Base-by-base conservation (phyloP, 169 alveolate species). In the Babesia bigemina region DNA sequence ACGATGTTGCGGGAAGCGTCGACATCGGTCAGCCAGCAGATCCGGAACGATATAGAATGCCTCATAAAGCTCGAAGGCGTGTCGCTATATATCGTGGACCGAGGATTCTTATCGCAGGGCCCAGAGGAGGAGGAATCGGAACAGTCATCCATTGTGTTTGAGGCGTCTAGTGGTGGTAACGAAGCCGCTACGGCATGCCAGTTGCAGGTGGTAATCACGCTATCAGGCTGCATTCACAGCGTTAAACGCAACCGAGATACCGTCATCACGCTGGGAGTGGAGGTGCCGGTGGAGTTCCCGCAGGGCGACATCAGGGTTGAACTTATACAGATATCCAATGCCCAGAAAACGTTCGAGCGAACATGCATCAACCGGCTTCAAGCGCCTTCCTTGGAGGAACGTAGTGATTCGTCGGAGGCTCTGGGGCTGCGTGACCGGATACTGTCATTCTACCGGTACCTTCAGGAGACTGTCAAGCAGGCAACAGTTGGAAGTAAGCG, bases 171-270 rank as follows among this genome's bases (percentile, higher is more conserved):
- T 11, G 26, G 8, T 4, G 61, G 49, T 0, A 59, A 57, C n/a
- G 3, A 21, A 10, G 3, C n/a, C 1, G 21, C 44, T 14, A 26
- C 11, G 52, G 55, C 33, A 56, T 60, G 75, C 44, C 52, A 58
- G 14, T 48, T 79, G 52, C 71, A 79, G 58, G 56, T 79, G 22
- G 42, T 26, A 22, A 69, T 79, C 17, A 17, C 8, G 16, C 13
- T 79, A 33, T 21, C 57, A 36, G 47, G 67, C 45, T 79, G 84
- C 53, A 26, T 52, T 6, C 70, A 79, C 59, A 73, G 75, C 50
- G 53, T 70, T 33, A 70, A 63, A 24, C 61, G 53, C n/a, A 47
- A 66, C 33, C n/a, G 59, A 16, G 84, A 79, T 13, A 66, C 81
- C n/a, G 62, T 61, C n/a, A 50, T 79, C 10, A 45, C 66, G 36